Evolutionary conservation across 805 yeast species (phyloP), one percentile per base, ranked within the genome.

Genomic region (Myxozyma kluyveri): DNA sequence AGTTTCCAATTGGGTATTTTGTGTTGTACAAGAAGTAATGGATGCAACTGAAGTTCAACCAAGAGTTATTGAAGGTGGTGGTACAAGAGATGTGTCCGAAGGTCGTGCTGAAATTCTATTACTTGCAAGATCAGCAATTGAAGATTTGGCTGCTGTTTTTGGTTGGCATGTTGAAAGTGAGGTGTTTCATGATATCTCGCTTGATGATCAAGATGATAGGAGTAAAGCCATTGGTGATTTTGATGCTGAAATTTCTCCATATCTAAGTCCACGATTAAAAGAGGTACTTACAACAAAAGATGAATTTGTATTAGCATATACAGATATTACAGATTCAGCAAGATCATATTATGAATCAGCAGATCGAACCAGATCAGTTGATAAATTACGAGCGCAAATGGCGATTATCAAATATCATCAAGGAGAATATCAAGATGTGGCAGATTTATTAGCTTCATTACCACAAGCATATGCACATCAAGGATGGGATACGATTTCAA

Each of bases 401-500:
- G 96, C 95, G 0, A 64, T 85, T 9, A 67, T 88, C 17, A 82
- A 84, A 53, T 83, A 79, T 64, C 80, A 79, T 58, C 70, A 73
- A 27, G 69, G 76, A 2, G 75, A 85, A 31, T 84, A 79, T 60
- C 74, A 75, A 33, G 76, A 77, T 40, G 84, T 96, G 1, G 76
- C 81, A 14, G 70, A 76, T 3, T 79, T 86, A 2, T 71, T 91
- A 10, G 79, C 80, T 35, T 79, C 82, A 6, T 82, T 93, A 2
- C 87, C 86, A 42, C 80, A 78, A 35, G 80, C 80, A 49, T 89
- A 86, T 62, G 75, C 78, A 5, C 68, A 75, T 18, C 79, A 82
- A 42, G 88, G 89, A 1, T 90, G 97, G 97, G 78, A 78, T 45
- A 67, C 71, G 41, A 79, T 88, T 63, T 86, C 95, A 0, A 75